Evolutionary conservation across 257 asterid species (phyloP).

Genomic region (Ajuga chamaepitys): DNA sequence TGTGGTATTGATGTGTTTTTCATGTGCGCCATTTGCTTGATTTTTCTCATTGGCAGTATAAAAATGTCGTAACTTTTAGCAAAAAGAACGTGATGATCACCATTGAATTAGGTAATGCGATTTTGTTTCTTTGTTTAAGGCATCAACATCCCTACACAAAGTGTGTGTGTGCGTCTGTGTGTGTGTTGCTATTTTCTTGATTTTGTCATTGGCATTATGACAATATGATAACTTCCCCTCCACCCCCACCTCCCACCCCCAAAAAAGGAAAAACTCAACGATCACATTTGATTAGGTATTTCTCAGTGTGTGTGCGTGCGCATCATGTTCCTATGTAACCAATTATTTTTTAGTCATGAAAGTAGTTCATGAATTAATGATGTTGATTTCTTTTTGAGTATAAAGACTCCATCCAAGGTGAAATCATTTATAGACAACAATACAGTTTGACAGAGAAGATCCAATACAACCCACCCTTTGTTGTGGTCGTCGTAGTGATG

Average conservation of each 20-base stretch:
- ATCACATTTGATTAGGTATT: no score
- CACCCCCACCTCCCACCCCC: no score
- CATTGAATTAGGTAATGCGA: neutral
- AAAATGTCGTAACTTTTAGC: neutral
- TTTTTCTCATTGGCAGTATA: neutral
- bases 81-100: neutral
- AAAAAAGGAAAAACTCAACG: no score
- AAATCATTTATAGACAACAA: neutral
- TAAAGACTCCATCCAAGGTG: neutral
- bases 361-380: no score
- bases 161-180: no score
- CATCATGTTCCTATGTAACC: no score
- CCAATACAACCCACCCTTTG: neutral
- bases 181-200: no score
- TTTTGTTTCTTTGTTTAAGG: neutral
- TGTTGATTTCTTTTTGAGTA: no score
- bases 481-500: neutral
- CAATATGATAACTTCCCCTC: no score
- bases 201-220: no score
- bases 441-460: neutral
- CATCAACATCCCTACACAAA: no score
- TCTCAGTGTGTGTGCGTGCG: neutral
- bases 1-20: neutral
- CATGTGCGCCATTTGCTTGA: neutral
- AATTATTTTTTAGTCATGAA: neutral